Percentiles rank a stretch among this genome's conserved stretches.
phyloP scores from a whole-genome alignment of 139 green algal genomes.

The Eudorina sp. region DNA sequence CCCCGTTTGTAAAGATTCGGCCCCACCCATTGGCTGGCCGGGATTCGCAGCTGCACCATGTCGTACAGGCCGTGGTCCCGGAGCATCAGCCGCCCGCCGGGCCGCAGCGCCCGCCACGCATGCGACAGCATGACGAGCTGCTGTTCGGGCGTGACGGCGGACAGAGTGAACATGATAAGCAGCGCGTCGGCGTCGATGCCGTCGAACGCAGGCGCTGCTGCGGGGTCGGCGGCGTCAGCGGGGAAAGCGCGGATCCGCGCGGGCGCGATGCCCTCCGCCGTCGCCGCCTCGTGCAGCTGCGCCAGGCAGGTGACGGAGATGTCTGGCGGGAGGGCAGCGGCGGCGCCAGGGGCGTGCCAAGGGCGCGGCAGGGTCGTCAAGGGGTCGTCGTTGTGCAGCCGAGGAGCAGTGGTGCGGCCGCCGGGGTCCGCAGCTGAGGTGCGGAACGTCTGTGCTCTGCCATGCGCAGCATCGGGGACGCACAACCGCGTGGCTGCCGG shows the following conservation, averaged over 20 bases:
- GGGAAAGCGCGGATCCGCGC: slow-evolving; percentile 57
- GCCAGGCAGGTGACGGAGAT: slow-evolving; percentile 73
- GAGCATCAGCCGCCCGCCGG: slow-evolving; percentile 78
- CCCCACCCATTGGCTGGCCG: slow-evolving; percentile 66
- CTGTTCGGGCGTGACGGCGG: slow-evolving; percentile 66
- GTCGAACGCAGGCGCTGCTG: slow-evolving; percentile 15
- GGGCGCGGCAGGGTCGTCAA: no score
- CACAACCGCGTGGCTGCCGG: no score
- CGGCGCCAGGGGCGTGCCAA: no score
- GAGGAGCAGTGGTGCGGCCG: no score
- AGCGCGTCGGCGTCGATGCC: slow-evolving; percentile 62
- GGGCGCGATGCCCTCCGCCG: slow-evolving; percentile 58
- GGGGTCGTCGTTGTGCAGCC: no score
- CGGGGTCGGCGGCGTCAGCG: slow-evolving; percentile 62
- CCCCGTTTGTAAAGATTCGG: slow-evolving; percentile 68
- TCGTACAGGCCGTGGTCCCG: slow-evolving; percentile 88
- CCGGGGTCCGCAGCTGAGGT: no score
- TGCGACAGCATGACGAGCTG: slow-evolving; percentile 65
- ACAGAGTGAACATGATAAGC: slow-evolving; percentile 89
- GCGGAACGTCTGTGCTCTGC: no score
- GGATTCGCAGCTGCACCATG: slow-evolving; percentile 75
- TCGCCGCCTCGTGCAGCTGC: slow-evolving; percentile 64
- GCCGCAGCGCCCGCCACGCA: slow-evolving; percentile 60
- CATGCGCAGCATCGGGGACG: no score
- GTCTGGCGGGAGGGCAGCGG: slow-evolving; percentile 41